Evolutionary conservation across 2,329 filamentous ascomycete genomes (phyloP), one percentile per base, ranked within the genome.

Genomic region (Tolypocladium tundrense): DNA sequence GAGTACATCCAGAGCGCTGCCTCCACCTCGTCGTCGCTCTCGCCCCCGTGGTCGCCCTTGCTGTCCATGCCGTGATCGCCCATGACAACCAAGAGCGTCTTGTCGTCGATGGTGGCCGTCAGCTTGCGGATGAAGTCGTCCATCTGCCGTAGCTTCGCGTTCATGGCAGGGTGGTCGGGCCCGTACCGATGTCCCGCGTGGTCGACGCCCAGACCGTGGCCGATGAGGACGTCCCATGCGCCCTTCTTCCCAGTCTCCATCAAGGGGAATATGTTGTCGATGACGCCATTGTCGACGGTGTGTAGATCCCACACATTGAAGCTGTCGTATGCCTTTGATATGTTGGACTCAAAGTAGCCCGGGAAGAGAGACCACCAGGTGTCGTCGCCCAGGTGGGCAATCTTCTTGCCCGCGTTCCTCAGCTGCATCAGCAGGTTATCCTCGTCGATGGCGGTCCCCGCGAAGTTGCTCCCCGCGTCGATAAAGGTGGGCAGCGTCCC

Each of bases 1-100:
- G 94, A 96, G 71, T 97, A 99, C 91, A 99, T 96, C 93, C 94
- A 99, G 53, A 99, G 73, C 2, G 94, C 91, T 58, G 94, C 91
- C 72, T 99, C 86, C 8, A 99, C 84, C 71, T 99, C 94, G 62
- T 97, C 91, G 64, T 97, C 90, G 39, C 93, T 97, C 76, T 99
- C 94, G 57, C 94, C 94, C n/a, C 94, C 94, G 68, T 99, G 94
- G 64, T 99, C 94, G 21, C 94, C 94, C 75, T 99, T 97, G 60
- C 83, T 79, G 71, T 99, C 94, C 94, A 99, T 99, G 13, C 94
- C 94, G 69, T 99, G 94, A 70, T 99, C 94, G n/a, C 94, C 94
- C 91, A 99, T 96, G 16, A 99, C 89, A 24, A 99, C 85, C 41
- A 99, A 77, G 27, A 99, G 77, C 0, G 94, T 99, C 57, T 90